These are phyloP conservation scores for Parascedosporium putredinis DNA, from an alignment of 2,329 filamentous ascomycete species.

Conservation along the genomic window DNA sequence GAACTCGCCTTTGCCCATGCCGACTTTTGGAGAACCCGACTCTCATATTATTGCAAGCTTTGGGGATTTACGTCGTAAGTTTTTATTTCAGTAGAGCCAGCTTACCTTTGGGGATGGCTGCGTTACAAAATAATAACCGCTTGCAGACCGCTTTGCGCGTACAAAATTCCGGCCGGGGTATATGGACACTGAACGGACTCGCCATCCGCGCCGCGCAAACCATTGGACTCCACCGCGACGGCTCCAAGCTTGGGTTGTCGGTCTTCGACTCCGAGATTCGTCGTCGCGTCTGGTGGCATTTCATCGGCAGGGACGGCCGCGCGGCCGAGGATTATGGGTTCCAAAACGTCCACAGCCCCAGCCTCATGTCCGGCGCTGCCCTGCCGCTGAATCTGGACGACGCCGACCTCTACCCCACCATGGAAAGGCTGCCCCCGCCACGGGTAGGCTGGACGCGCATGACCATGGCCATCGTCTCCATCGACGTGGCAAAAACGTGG, in stretches of 20 bases:
- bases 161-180: conserved; percentile 22
- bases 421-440: conserved; percentile 28
- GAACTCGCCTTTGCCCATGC: conserved; percentile 28
- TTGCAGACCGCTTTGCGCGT: conserved; percentile 19
- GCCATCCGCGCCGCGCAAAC: conserved; percentile 30
- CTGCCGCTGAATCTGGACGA: conserved; percentile 17
- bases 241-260: neutral
- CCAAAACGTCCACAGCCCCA: conserved; percentile 43
- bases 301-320: neutral
- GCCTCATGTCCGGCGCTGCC: conserved; percentile 27
- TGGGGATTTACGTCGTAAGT: conserved; percentile 26
- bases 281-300: conserved; percentile 2
- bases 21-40: conserved; percentile 30
- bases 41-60: conserved; percentile 21
- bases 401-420: neutral
- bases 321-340: conserved; percentile 26
- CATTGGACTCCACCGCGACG: neutral
- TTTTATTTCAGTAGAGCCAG: neutral
- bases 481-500: conserved; percentile 30
- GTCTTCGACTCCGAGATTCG: neutral
- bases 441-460: conserved; percentile 36
- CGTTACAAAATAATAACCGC: neutral
- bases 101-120: neutral
- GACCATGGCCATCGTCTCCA: conserved; percentile 30
- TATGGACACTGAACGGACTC: conserved; percentile 32